Percentiles rank a stretch among this genome's conserved stretches.
phyloP scores from a whole-genome alignment of 768 basidiomycete genomes.

The Russula foetens region DNA sequence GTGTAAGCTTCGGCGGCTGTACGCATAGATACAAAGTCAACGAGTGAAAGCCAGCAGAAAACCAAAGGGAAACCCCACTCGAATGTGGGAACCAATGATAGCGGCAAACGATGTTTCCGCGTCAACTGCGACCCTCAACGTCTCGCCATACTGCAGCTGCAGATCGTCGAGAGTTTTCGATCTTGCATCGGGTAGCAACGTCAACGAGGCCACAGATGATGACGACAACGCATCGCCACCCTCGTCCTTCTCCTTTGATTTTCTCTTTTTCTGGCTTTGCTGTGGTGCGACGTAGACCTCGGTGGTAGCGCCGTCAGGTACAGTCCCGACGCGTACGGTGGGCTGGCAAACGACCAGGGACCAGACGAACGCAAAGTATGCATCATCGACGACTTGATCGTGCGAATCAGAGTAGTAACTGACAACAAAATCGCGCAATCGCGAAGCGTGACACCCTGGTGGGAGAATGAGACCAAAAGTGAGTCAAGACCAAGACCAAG shows the following conservation, averaged over 20 bases:
- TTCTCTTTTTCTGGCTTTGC: slow-evolving; percentile 40
- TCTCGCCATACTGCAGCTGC: slow-evolving; percentile 47
- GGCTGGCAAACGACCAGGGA: slow-evolving; percentile 68
- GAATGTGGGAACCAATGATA: slow-evolving; percentile 78
- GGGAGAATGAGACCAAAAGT: not conserved
- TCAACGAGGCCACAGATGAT: slow-evolving; percentile 29
- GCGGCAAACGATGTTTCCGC: slow-evolving; percentile 67
- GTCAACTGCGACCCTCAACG: slow-evolving; percentile 66
- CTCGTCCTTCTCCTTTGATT: slow-evolving; percentile 45
- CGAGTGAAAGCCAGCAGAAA: not conserved
- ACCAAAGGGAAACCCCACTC: slow-evolving; percentile 39
- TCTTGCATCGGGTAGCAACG: slow-evolving; percentile 48
- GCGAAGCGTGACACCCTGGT: slow-evolving; percentile 66
- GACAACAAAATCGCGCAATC: slow-evolving; percentile 59
- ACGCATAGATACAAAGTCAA: slow-evolving; percentile 16
- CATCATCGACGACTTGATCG: slow-evolving; percentile 60
- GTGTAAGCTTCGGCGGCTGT: slow-evolving; percentile 72
- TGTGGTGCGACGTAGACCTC: slow-evolving; percentile 79
- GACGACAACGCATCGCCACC: slow-evolving; percentile 35
- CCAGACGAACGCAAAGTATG: slow-evolving; percentile 78
- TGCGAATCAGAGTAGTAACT: slow-evolving; percentile 47
- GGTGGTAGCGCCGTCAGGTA: slow-evolving; percentile 50
- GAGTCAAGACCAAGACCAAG: not conserved
- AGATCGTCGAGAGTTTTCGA: slow-evolving; percentile 50
- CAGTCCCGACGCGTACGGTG: slow-evolving; percentile 64